phyloP scores from a whole-genome alignment of 2,329 filamentous ascomycete genomes.

The Penicillium sp. region DNA sequence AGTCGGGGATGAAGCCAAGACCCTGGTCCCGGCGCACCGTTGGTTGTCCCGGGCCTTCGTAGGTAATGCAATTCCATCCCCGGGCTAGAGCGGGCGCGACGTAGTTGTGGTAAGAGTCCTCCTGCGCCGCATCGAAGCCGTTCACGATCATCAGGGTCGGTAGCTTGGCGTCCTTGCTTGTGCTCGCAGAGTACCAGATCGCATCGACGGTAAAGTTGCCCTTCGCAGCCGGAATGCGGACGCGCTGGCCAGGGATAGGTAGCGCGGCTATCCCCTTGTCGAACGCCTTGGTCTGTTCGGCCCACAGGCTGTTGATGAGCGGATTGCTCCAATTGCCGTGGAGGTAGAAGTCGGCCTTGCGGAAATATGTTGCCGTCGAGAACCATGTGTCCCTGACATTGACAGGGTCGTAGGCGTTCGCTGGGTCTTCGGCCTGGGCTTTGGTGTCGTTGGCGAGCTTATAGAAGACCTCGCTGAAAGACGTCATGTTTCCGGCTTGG shows the following conservation, averaged over 20 bases:
- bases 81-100: conserved; percentile 38
- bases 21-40: conserved; percentile 42
- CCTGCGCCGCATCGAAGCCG: conserved; percentile 46
- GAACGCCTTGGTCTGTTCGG: conserved; percentile 37
- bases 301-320: conserved; percentile 41
- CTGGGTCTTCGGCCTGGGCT: conserved; percentile 15
- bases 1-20: conserved; percentile 47
- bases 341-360: conserved; percentile 45
- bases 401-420: conserved; percentile 11
- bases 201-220: conserved; percentile 37
- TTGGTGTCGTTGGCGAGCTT: conserved; percentile 18
- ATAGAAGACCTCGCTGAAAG: conserved; percentile 16
- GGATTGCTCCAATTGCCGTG: conserved; percentile 44
- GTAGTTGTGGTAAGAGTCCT: conserved; percentile 44
- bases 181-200: conserved; percentile 34
- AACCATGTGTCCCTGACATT: conserved; percentile 36
- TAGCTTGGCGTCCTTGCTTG: conserved; percentile 13
- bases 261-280: conserved; percentile 40
- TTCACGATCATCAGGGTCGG: conserved; percentile 44
- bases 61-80: conserved; percentile 47
- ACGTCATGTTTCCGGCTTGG: conserved; percentile 15
- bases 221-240: conserved; percentile 25
- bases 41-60: conserved; percentile 49
- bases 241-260: conserved; percentile 36
- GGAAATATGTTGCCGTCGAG: conserved; percentile 43